Conservation (phyloP, 2,329 filamentous ascomycete species). For the Myriosclerotinia duriaeana region DNA sequence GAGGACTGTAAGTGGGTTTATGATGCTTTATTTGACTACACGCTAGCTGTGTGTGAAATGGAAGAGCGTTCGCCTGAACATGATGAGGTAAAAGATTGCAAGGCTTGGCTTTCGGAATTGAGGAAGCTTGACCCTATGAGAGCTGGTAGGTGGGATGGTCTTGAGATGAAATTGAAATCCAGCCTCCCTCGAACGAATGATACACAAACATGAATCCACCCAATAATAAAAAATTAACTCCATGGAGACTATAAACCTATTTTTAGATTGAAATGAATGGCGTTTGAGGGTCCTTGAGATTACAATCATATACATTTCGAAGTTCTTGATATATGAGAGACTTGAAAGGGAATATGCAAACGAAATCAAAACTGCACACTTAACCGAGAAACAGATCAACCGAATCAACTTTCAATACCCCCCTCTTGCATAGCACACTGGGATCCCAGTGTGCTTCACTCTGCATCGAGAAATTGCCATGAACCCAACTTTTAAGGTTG, state of each 20-base stretch:
- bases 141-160: slow-evolving; percentile 41
- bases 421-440: too few species aligned
- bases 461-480: too few species aligned
- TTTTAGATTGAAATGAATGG: background rate
- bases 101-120: slow-evolving; percentile 38
- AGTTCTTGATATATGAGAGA: background rate
- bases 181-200: background rate
- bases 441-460: too few species aligned
- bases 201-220: background rate
- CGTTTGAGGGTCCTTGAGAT: background rate
- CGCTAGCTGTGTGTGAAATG: slow-evolving; percentile 57
- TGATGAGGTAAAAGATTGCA: slow-evolving; percentile 43
- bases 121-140: slow-evolving; percentile 40
- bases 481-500: too few species aligned
- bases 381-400: background rate
- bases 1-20: slow-evolving; percentile 85
- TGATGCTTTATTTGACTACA: slow-evolving; percentile 77
- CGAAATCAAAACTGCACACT: background rate
- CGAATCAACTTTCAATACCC: background rate
- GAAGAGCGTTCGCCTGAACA: slow-evolving; percentile 46
- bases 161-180: slow-evolving; percentile 27
- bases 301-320: background rate
- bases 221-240: background rate
- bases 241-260: background rate
- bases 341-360: background rate